Percentiles rank a stretch among this genome's conserved stretches.
phyloP scores from a whole-genome alignment of 371 early-diverging fungal genomes.

The Mucor circinelloides region DNA sequence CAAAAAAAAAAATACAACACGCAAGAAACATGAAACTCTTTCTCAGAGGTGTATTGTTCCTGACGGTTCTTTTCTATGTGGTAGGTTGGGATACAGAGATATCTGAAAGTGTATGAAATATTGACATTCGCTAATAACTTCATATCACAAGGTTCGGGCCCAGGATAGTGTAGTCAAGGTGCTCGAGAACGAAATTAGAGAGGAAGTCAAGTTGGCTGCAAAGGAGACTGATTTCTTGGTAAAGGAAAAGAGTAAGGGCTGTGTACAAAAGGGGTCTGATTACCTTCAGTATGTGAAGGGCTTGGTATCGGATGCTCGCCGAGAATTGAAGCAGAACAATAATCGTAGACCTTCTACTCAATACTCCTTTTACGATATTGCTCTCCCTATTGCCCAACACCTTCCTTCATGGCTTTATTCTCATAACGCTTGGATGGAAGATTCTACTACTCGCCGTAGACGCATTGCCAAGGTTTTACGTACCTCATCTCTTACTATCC shows the following conservation, averaged over 20 bases:
- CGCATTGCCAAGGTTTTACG: slow-evolving; percentile 11
- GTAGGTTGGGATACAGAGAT: not conserved
- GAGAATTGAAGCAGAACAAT: slow-evolving; percentile 4
- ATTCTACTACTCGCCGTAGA: slow-evolving; percentile 10
- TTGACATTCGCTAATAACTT: not conserved
- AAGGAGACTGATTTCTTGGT: not conserved
- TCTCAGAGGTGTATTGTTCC: not conserved
- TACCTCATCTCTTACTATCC: not conserved
- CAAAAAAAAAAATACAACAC: not conserved
- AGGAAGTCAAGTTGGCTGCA: not conserved
- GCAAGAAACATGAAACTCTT: not conserved
- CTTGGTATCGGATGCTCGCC: not conserved
- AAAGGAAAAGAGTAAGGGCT: not conserved
- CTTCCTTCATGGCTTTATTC: slow-evolving; percentile 13
- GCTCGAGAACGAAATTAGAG: not conserved
- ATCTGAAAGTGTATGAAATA: not conserved
- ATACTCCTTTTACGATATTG: slow-evolving; percentile 16
- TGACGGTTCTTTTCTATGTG: not conserved
- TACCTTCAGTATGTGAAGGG: not conserved
- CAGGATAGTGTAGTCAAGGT: not conserved
- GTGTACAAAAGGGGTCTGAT: not conserved
- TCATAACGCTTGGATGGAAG: slow-evolving; percentile 10
- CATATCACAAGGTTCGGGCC: not conserved
- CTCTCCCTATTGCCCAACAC: not conserved
- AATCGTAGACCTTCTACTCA: slow-evolving; percentile 14